Evolutionary conservation across 1,139 yeast genomes (phyloP), one percentile per base, ranked within the genome.

Genomic region (Nadsonia commutata): DNA sequence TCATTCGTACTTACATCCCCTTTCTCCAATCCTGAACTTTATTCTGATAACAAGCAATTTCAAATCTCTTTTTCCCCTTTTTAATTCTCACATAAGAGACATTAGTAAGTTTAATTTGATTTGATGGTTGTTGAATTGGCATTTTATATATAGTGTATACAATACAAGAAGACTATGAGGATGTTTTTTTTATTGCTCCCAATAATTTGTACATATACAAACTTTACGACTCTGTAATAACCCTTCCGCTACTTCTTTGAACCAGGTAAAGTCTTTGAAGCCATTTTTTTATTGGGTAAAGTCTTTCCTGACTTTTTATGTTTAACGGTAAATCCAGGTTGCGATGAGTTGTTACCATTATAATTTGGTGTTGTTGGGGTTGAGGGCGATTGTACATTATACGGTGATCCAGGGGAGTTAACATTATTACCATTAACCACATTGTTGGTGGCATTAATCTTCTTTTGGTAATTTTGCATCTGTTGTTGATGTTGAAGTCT

Each of bases 1-100:
- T 70, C 79, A 13, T 20, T 16, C 20, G 13, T 6, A 57, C 68
- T 46, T 55, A 71, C 64, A 78, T 80, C 59, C 80, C 86, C 58
- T 74, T 74, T 54, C 96, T 70, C 79, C 90, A 90, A 62, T 90
- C 98, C 58, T 88, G 97, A 11, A 90, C 96, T 58, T 93, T 90
- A 57, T 90, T 90, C 57, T 85, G 96, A 60, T 90, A 90, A 58
- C 98, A 90, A 0, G 97, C 98, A 40, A 93, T 74, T 62, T 90
- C 98, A 56, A 86, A 90, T 50, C 96, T 67, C 62, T 84, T 83
- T 58, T 84, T 84, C 51, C 90, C 95, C 58, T 83, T 85, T 56
- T 81, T 83, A 77, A 90, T 78, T 43, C 93, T 72, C 43, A 90
- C 96, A 48, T 90, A 68, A 20, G 98, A 86, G 38, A 90, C 97